These are phyloP conservation scores for Lentinula guzmanii DNA, from an alignment of 768 basidiomycete genomes.

Conservation along the genomic window DNA sequence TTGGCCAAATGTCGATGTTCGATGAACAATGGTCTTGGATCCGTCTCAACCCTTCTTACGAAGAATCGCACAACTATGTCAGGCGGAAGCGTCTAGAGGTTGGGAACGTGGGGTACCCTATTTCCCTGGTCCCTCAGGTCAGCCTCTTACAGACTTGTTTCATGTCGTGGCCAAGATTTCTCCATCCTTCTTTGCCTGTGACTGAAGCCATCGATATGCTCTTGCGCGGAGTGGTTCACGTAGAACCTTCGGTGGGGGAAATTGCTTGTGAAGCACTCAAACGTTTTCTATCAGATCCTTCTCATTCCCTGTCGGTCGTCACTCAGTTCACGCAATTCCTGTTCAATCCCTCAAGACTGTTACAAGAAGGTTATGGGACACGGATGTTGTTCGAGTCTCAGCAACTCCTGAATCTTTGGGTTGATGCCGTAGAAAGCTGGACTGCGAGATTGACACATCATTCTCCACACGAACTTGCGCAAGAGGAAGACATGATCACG, in stretches of 20 bases:
- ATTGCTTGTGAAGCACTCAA: conserved; percentile 62
- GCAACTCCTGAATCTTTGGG: conserved; percentile 69
- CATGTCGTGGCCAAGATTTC: conserved; percentile 79
- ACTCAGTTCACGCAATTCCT: conserved; percentile 64
- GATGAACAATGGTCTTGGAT: conserved; percentile 78
- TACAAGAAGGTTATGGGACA: conserved; percentile 57
- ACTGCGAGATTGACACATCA: conserved; percentile 39
- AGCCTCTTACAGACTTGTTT: conserved; percentile 71
- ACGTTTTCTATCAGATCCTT: conserved; percentile 61
- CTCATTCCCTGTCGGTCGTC: conserved; percentile 51
- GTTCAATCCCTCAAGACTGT: conserved; percentile 61
- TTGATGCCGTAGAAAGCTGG: conserved; percentile 66
- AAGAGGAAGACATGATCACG: conserved; percentile 35
- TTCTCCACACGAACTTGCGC: conserved; percentile 31
- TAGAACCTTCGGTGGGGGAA: conserved; percentile 71
- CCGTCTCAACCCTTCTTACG: conserved; percentile 52
- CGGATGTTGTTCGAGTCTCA: conserved; percentile 63
- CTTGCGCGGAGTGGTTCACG: conserved; percentile 75
- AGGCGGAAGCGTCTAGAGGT: conserved; percentile 65
- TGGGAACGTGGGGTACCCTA: conserved; percentile 60
- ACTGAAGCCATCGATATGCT: conserved; percentile 72
- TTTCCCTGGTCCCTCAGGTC: conserved; percentile 53
- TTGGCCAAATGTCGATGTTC: conserved; percentile 75
- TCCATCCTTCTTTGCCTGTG: conserved; percentile 50
- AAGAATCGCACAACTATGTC: conserved; percentile 64